Base-by-base conservation (phyloP, 2,329 filamentous ascomycete genomes). In the Trichoderma sp. region DNA sequence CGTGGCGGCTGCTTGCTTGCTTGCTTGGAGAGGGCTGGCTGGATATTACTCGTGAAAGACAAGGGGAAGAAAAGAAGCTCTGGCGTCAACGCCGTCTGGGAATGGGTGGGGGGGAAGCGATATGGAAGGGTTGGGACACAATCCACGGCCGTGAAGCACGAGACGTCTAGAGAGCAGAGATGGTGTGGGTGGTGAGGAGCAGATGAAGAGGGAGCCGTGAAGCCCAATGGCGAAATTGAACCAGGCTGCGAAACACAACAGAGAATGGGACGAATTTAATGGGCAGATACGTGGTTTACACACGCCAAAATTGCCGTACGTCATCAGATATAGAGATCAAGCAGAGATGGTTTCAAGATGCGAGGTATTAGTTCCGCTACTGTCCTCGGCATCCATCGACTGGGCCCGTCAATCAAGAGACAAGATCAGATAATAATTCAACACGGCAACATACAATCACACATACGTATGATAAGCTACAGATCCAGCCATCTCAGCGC, bases 71-170 rank as follows among this genome's bases (percentile, higher is more conserved):
- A 57, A 41, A 43, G 43, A 52, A 52, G 21, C 21, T 24, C 21
- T 52, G 61, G 43, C 52, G 51, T 63, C 43, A 52, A 57, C 61
- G 51, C 52, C 61, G 43, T 63, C 61, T 41, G 56, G 63, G 56
- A 47, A 34, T 55, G 61, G 50, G 52, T 43, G 56, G 48, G 43
- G 48, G 51, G 41, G 26, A 47, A 51, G 19, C 17, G 10, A 30
- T 43, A 39, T 39, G 43, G 50, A 24, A 63, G 47, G 61, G 19
- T 45, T 21, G 19, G 45, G 12, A 24, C 21, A 21, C n/a, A 48
- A 21, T 48, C 19, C 12, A 24, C 12, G 19, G 17, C 12, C 12
- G 10, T 48, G 45, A 48, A 26, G 45, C 21, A 48, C 45, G 34
- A 39, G 34, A 39, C 34, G 34, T 39, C 30, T 28, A 7, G n/a